These are phyloP conservation scores for Huiozyma sinensis DNA, from an alignment of 805 yeast genomes.

Conservation along the genomic window DNA sequence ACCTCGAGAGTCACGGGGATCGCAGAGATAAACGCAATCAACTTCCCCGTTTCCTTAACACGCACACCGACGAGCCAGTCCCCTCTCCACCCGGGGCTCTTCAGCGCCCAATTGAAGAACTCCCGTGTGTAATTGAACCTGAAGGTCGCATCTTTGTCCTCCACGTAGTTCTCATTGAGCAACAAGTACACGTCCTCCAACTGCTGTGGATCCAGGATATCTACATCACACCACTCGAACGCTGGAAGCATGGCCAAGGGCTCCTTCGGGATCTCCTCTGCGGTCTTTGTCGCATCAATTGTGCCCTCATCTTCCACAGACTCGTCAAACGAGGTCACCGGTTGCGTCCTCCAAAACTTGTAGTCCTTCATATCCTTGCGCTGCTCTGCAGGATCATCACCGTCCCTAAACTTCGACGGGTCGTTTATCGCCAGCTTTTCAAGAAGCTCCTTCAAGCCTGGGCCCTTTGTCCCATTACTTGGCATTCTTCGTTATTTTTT, in stretches of 20 bases:
- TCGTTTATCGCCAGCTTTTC: conserved; percentile 25
- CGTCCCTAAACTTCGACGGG: conserved; percentile 19
- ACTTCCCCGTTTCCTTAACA: conserved; percentile 60
- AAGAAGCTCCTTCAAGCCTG: conserved; percentile 41
- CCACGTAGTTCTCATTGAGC: conserved; percentile 84
- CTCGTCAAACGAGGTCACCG: conserved; percentile 74
- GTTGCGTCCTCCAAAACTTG: conserved; percentile 97
- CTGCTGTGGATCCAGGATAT: conserved; percentile 43
- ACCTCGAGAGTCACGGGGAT: conserved; percentile 66
- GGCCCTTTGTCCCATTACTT: conserved; percentile 6
- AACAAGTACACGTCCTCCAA: conserved; percentile 70
- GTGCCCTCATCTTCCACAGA: conserved; percentile 64
- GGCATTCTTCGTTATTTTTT: neutral
- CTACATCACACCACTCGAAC: conserved; percentile 83
- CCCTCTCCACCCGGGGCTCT: conserved; percentile 82
- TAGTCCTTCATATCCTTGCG: conserved; percentile 74
- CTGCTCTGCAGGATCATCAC: conserved; percentile 20
- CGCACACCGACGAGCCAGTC: conserved; percentile 95
- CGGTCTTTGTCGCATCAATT: conserved; percentile 55
- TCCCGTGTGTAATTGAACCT: conserved; percentile 79
- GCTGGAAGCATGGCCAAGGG: conserved; percentile 68
- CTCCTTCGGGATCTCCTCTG: conserved; percentile 57
- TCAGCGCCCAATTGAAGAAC: conserved; percentile 86
- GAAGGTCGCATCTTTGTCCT: conserved; percentile 85
- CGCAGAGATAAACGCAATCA: conserved; percentile 89